These are phyloP conservation scores for Termitomyces sp. DNA, from an alignment of 768 basidiomycete genomes.

Conservation along the genomic window DNA sequence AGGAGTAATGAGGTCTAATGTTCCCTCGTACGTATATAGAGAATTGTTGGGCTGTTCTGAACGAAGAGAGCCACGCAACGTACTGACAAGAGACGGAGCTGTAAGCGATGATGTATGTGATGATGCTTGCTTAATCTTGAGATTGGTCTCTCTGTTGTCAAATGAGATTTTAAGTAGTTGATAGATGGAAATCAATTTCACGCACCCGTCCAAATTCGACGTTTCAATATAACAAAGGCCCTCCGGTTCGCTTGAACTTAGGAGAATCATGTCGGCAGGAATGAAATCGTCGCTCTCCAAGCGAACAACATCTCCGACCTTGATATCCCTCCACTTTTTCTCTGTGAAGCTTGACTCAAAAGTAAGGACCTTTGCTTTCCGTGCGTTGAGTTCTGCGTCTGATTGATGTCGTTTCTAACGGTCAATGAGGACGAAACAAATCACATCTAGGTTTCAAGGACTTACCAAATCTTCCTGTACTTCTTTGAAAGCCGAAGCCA, in stretches of 20 bases:
- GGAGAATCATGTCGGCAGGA: conserved; percentile 86
- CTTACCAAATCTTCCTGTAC: conserved; percentile 89
- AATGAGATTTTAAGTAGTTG: background rate
- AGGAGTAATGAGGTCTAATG: conserved; percentile 58
- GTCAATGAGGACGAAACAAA: conserved; percentile 11
- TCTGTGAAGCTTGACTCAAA: conserved; percentile 59
- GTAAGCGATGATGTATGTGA: conserved; percentile 76
- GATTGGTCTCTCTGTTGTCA: conserved; percentile 82
- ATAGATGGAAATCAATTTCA: background rate
- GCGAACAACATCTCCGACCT: conserved; percentile 90
- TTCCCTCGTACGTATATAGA: conserved; percentile 91
- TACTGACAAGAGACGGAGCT: conserved; percentile 67
- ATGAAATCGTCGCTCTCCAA: conserved; percentile 92
- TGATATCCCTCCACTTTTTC: conserved; percentile 85
- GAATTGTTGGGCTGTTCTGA: conserved; percentile 98
- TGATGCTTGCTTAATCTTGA: conserved; percentile 97
- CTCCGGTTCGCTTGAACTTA: conserved; percentile 93
- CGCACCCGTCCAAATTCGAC: conserved; percentile 93
- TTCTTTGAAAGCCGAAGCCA: conserved; percentile 96
- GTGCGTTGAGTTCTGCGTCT: conserved; percentile 86
- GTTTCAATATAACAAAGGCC: conserved; percentile 98
- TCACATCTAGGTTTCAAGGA: conserved; percentile 10
- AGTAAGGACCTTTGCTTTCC: conserved; percentile 71
- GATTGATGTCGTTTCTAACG: conserved; percentile 93
- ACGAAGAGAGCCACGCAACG: conserved; percentile 78